These are phyloP conservation scores for Suhomyces emberorum DNA, from an alignment of 805 yeast species.

Conservation along the genomic window DNA sequence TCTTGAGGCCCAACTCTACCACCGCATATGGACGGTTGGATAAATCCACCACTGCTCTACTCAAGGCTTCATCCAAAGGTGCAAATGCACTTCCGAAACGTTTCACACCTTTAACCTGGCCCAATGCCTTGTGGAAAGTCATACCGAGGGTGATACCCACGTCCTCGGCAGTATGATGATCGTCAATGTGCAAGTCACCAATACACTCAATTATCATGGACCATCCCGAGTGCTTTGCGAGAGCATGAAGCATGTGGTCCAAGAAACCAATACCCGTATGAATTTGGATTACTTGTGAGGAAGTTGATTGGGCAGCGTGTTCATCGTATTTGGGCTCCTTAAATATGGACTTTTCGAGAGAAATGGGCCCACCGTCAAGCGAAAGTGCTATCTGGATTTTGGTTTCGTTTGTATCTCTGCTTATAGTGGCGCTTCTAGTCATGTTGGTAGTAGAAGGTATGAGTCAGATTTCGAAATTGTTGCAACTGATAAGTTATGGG, in stretches of 20 bases:
- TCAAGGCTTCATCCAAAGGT: slow-evolving; percentile 93
- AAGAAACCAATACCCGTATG: slow-evolving; percentile 93
- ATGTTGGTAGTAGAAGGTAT: too few species aligned
- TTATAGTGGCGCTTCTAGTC: slow-evolving; percentile 43
- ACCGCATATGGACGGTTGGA: slow-evolving; percentile 93
- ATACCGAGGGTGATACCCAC: slow-evolving; percentile 88
- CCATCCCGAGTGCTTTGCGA: slow-evolving; percentile 98
- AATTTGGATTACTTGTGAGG: slow-evolving; percentile 70
- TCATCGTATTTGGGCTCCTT: slow-evolving; percentile 27
- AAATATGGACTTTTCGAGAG: slow-evolving; percentile 59
- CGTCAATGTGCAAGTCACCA: slow-evolving; percentile 95
- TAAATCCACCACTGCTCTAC: slow-evolving; percentile 93
- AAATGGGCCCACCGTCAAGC: slow-evolving; percentile 80
- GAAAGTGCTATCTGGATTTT: slow-evolving; percentile 82
- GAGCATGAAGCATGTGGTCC: slow-evolving; percentile 96
- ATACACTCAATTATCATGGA: slow-evolving; percentile 82
- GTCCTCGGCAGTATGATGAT: slow-evolving; percentile 96
- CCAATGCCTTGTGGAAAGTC: slow-evolving; percentile 87
- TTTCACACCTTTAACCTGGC: slow-evolving; percentile 84
- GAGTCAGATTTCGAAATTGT: too few species aligned
- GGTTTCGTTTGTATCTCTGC: slow-evolving; percentile 87
- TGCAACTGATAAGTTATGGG: too few species aligned
- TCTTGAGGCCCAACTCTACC: slow-evolving; percentile 79
- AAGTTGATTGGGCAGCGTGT: slow-evolving; percentile 69
- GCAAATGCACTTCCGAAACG: slow-evolving; percentile 93